Evolutionary conservation across 2,329 filamentous ascomycete species (phyloP), one percentile per base, ranked within the genome.

Genomic region (Penicillium vulpinum): DNA sequence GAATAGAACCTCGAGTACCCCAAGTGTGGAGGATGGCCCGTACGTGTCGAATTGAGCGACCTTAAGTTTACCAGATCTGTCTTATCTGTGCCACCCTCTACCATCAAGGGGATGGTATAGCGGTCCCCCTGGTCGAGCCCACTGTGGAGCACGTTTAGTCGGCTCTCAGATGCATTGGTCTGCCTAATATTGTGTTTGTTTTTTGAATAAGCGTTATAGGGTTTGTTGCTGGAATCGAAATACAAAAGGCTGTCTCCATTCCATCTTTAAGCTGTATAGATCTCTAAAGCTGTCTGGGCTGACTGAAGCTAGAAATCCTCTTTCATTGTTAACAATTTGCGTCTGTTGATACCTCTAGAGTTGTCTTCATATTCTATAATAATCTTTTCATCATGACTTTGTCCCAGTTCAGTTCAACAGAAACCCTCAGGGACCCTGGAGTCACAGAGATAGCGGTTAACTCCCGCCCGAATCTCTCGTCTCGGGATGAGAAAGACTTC

Each of bases 141-240:
- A 66, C 64, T 60, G 64, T 65, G 64, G 64, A 64, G 58, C 52
- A 60, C 46, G 60, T 61, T 60, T 60, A 43, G 61, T 56, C 56
- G 51, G 55, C 51, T 54, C 55, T 60, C 40, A 58, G 31, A 58
- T 51, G 53, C 50, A 59, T 60, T 54, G 56, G 26, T 29, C 44
- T 29, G 46, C 35, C 15, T 53, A 39, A 56, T 62, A 59, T 55
- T 62, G 57, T 49, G 28, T 54, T 56, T 39, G 54, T 62, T 51
- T 62, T 56, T 53, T 38, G 33, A 33, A 38, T 18, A 22, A 33
- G 26, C 52, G 29, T 40, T 65, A 59, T 57, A 56, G 59, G 58
- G 55, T 9, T 31, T 47, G 13, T 40, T 36, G 38, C 29, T 57
- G 43, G 47, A 55, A 22, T 49, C 22, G 41, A 35, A 36, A 56